phyloP scores from a whole-genome alignment of 225 moss, liverwort and hornwort genomes.

The Climacium dendroides region DNA sequence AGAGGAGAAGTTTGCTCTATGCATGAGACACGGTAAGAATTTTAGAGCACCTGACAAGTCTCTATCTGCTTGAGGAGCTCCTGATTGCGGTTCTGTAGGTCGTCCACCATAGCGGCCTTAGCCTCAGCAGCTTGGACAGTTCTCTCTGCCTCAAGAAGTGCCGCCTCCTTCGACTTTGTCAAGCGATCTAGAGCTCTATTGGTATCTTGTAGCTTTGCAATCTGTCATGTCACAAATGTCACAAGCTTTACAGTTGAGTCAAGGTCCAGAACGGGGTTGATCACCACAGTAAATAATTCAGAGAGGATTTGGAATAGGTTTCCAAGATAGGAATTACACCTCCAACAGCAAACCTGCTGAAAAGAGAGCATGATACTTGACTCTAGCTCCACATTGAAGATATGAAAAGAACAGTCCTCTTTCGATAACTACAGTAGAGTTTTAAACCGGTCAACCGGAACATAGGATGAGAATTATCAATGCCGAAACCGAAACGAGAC shows the following conservation, averaged over 20 bases:
- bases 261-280: background rate
- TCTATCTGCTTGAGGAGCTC: conserved; percentile 56
- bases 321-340: background rate
- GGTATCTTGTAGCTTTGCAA: conserved; percentile 43
- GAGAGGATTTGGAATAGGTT: background rate
- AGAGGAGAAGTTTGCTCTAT: background rate
- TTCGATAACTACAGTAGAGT: background rate
- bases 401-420: background rate
- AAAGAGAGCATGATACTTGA: background rate
- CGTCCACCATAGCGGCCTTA: conserved; percentile 51
- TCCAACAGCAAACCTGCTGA: background rate
- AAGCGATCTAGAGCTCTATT: conserved; percentile 50
- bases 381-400: background rate
- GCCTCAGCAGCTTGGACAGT: conserved; percentile 40
- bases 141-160: conserved; percentile 48
- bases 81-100: conserved; percentile 52
- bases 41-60: conserved; percentile 31
- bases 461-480: background rate
- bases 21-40: background rate
- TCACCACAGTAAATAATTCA: background rate
- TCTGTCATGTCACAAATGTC: background rate
- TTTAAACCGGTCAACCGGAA: background rate
- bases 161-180: conserved; percentile 53
- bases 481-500: background rate
- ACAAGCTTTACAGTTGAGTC: background rate